Base-by-base conservation (phyloP, 495 filamentous ascomycete species). In the Tetracladium setigerum region DNA sequence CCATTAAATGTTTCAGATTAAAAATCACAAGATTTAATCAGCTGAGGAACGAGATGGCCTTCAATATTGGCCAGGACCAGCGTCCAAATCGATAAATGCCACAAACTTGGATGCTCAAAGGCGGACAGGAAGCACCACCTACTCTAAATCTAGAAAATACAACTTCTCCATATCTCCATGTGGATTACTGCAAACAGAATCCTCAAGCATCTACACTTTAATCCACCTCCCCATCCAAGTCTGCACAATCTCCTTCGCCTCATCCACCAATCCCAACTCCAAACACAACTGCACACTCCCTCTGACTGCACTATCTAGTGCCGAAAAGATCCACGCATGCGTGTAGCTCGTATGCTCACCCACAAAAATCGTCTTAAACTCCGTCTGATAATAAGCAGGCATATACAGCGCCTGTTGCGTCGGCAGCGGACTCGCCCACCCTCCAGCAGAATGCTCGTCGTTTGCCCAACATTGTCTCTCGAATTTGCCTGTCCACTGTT, bases 301-400 rank as follows among this genome's bases (percentile, higher is more conserved):
- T 0, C 82, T 65, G 16, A 85, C 78, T 0, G 78, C 82, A 15
- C 75, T 79, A 58, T 86, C 82, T 22, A 86, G 60, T 5, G 82
- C 82, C 2, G 74, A 75, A 18, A 80, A 78, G 38, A 86, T 84
- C 82, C 82, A 86, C 4, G 81, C 81, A 56, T 85, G 82, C n/a
- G 82, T 85, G 61, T 82, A 85, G 38, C 73, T 77, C 0, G 82
- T 86, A 58, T 85, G 82, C 62, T 86, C 82, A 13, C 82, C 82
- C 4, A 85, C 67, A 42, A 85, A 85, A 32, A 86, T 76, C 32
- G 79, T 77, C 55, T 77, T 45, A 8, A 24, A 36, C 30, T 84
- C 78, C 0, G 82, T 85, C 60, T 83, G 70, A 49, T 81, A 86
- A 47, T 80, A 86, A 43, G 81, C 78, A 0, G 83, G 83, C 13